These are phyloP conservation scores for Prinsepia uniflora DNA, from an alignment of 306 rosid species.

Conservation along the genomic window DNA sequence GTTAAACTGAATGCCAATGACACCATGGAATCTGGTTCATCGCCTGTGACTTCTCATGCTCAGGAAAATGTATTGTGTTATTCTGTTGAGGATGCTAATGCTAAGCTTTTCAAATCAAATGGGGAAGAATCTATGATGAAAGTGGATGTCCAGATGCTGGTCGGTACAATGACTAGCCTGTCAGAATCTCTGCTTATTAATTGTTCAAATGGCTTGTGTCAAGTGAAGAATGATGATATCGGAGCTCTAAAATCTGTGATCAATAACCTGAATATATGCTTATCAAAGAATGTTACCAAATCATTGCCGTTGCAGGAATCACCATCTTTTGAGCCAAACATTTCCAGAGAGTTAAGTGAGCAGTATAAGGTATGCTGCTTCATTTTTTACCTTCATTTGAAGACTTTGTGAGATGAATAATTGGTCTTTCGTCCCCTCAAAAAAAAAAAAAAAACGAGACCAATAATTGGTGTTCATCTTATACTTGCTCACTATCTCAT, in stretches of 20 bases:
- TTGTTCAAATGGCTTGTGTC: constrained; percentile 38
- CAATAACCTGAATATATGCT: constrained; percentile 50
- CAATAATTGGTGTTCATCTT: not conserved
- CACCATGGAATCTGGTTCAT: constrained; percentile 20
- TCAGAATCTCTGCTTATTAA: constrained; percentile 63
- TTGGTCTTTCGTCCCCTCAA: not conserved
- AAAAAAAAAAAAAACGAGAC: too few species aligned
- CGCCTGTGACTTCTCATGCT: constrained; percentile 19
- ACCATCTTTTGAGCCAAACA: constrained; percentile 31
- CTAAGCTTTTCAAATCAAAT: constrained; percentile 28
- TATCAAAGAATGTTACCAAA: constrained; percentile 42
- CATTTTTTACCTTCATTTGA: not conserved
- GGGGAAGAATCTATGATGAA: constrained; percentile 38
- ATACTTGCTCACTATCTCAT: not conserved
- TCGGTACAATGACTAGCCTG: constrained; percentile 48
- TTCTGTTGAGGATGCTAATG: constrained; percentile 34
- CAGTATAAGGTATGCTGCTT: constrained; percentile 46
- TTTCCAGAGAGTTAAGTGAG: constrained; percentile 30
- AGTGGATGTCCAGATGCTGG: constrained; percentile 51
- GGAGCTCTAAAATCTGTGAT: constrained; percentile 47
- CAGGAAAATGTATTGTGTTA: constrained; percentile 24
- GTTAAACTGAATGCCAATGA: constrained; percentile 26
- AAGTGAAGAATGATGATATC: constrained; percentile 45
- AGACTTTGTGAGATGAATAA: not conserved
- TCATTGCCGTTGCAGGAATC: constrained; percentile 25